Evolutionary conservation across 2,329 filamentous ascomycete species (phyloP).

Genomic region (Exophiala alcalophila): DNA sequence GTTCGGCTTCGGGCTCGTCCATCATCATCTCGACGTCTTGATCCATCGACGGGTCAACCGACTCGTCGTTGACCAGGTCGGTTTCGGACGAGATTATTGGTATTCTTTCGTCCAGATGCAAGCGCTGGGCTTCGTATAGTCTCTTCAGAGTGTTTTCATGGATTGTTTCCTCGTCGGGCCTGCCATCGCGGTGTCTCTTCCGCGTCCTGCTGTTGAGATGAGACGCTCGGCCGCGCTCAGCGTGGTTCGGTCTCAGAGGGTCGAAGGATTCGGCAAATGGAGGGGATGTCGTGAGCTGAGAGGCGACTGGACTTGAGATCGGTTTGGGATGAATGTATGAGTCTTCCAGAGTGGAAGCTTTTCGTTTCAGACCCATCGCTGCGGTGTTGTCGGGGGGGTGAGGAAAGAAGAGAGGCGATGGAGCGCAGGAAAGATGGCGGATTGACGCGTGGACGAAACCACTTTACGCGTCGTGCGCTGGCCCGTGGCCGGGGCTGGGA

Average conservation of each 20-base stretch:
- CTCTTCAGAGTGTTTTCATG: slow-evolving; percentile 28
- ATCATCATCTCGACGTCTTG: slow-evolving; percentile 19
- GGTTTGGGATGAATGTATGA: slow-evolving; percentile 4
- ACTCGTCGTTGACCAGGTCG: neutral
- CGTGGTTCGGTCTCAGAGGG: too few species aligned
- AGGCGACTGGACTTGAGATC: slow-evolving; percentile 2
- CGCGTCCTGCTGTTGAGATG: slow-evolving; percentile 56
- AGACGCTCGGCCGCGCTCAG: too few species aligned
- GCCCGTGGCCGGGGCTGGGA: too few species aligned
- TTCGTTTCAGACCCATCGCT: slow-evolving; percentile 30
- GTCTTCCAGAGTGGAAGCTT: slow-evolving; percentile 23
- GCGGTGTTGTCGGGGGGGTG: neutral
- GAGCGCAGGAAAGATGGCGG: neutral
- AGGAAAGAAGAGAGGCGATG: neutral
- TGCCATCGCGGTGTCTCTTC: slow-evolving; percentile 57
- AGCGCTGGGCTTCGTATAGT: slow-evolving; percentile 27
- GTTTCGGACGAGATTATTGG: slow-evolving; percentile 16
- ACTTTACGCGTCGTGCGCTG: slow-evolving; percentile 24
- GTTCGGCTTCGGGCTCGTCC: slow-evolving; percentile 3
- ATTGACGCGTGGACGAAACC: slow-evolving; percentile 14
- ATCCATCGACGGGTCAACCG: neutral
- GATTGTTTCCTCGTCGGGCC: slow-evolving; percentile 55
- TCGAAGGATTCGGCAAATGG: too few species aligned
- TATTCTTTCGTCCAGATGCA: slow-evolving; percentile 24
- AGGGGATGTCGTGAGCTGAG: slow-evolving; percentile 15